phyloP scores from a whole-genome alignment of 352 stramenopile species.

The Peronospora tabacina region DNA sequence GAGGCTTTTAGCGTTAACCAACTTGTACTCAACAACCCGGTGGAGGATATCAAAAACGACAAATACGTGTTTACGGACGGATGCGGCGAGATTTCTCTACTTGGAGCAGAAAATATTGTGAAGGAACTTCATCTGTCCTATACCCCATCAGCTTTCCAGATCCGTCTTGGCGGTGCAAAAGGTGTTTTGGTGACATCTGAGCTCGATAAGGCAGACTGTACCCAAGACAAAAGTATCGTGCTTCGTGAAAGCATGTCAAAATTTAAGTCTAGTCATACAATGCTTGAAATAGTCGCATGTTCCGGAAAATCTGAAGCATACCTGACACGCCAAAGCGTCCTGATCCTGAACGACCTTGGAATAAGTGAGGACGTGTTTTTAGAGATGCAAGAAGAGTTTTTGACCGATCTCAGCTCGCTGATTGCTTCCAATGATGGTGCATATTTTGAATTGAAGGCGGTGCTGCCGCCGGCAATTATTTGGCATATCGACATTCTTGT shows the following conservation, averaged over 20 bases:
- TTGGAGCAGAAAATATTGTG: conserved; percentile 35
- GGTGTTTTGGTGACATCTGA: conserved; percentile 65
- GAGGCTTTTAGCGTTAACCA: conserved; percentile 41
- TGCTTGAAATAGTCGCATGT: conserved; percentile 60
- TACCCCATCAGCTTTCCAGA: conserved; percentile 64
- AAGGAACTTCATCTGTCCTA: conserved; percentile 29
- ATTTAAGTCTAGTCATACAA: conserved; percentile 49
- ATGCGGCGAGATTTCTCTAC: conserved; percentile 49
- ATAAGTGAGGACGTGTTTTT: conserved; percentile 58
- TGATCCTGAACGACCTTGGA: conserved; percentile 55
- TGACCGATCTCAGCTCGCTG: conserved; percentile 43
- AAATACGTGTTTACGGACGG: conserved; percentile 62
- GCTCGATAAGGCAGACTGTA: conserved; percentile 8
- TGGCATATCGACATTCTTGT: conserved; percentile 36
- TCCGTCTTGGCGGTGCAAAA: conserved; percentile 65
- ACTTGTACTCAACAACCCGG: conserved; percentile 35
- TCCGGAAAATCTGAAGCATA: conserved; percentile 50
- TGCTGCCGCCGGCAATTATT: conserved; percentile 27
- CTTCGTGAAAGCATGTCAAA: conserved; percentile 71
- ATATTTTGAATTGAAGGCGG: conserved; percentile 43
- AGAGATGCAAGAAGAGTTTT: conserved; percentile 60
- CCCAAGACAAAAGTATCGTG: conserved; percentile 23
- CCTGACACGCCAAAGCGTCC: conserved; percentile 69
- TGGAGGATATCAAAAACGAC: conserved; percentile 39
- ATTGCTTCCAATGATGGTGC: conserved; percentile 44